A percentile compares a stretch with the other conserved stretches of the same genome.
These are phyloP conservation scores for Cyberlindnera saturnus DNA, from an alignment of 805 yeast genomes.

Conservation along the genomic window DNA sequence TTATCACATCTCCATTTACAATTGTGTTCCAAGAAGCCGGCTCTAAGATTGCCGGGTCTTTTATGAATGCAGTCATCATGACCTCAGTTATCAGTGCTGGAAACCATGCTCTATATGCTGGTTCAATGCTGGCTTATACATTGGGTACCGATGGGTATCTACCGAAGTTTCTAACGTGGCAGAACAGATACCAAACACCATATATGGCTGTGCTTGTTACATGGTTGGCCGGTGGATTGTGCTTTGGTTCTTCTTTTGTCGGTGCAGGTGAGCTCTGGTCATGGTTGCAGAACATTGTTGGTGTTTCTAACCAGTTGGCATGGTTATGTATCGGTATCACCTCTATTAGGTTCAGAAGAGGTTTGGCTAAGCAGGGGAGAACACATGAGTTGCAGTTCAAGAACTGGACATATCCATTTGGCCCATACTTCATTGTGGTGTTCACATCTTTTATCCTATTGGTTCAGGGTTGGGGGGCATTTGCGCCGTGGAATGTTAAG, in stretches of 20 bases:
- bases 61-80: conserved; percentile 54
- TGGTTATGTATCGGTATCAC: conserved; percentile 45
- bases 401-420: conserved; percentile 49
- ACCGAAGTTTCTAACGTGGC: conserved; percentile 37
- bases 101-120: conserved; percentile 47
- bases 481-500: conserved; percentile 38
- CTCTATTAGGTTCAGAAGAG: conserved; percentile 44
- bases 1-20: conserved; percentile 61
- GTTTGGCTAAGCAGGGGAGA: conserved; percentile 37
- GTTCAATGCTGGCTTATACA: conserved; percentile 48
- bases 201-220: conserved; percentile 44
- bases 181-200: conserved; percentile 40
- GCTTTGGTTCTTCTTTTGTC: conserved; percentile 53
- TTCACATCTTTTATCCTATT: conserved; percentile 38
- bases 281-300: conserved; percentile 48
- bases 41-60: conserved; percentile 51
- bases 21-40: conserved; percentile 62
- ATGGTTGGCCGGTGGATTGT: conserved; percentile 49
- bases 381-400: conserved; percentile 34
- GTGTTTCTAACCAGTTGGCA: conserved; percentile 46
- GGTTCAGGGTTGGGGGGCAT: conserved; percentile 50
- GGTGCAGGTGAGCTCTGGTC: conserved; percentile 49
- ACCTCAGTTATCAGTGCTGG: conserved; percentile 48
- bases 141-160: conserved; percentile 46
- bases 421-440: conserved; percentile 40